Evolutionary conservation across 2,329 filamentous ascomycete species (phyloP).

Genomic region (Helminthosporium solani): DNA sequence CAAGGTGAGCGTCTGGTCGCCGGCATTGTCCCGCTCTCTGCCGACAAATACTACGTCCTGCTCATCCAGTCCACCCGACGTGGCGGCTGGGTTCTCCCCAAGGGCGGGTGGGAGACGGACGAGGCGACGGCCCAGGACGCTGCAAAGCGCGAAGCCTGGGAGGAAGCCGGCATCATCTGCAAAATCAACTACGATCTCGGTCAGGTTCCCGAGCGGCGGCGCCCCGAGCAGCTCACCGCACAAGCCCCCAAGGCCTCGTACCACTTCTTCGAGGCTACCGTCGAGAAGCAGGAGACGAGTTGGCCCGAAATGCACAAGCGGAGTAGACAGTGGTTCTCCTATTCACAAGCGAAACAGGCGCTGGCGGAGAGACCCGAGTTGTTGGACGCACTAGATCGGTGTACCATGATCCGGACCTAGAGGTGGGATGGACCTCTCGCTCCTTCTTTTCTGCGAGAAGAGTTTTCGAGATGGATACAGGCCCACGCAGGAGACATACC

Average conservation of each 20-base stretch:
- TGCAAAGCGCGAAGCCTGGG: conserved; percentile 87
- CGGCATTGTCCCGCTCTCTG: conserved; percentile 85
- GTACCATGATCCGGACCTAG: conserved; percentile 54
- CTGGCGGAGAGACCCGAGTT: conserved; percentile 81
- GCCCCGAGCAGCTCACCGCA: conserved; percentile 52
- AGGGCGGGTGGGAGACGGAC: conserved; percentile 96
- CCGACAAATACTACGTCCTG: conserved; percentile 83
- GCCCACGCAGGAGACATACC: conserved; percentile 10
- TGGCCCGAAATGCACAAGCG: conserved; percentile 97
- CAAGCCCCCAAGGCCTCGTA: conserved; percentile 73
- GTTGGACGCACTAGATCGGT: conserved; percentile 80
- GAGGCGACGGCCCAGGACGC: conserved; percentile 85
- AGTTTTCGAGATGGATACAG: conserved; percentile 2
- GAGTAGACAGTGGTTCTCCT: conserved; percentile 86
- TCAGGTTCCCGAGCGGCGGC: conserved; percentile 78
- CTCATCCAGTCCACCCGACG: conserved; percentile 90
- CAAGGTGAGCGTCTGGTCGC: conserved; percentile 94
- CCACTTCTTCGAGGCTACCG: conserved; percentile 84
- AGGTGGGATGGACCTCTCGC: background rate
- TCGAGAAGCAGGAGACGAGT: conserved; percentile 77
- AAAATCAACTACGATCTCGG: conserved; percentile 83
- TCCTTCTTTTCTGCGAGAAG: background rate
- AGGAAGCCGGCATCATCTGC: conserved; percentile 91
- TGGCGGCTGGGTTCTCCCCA: conserved; percentile 94
- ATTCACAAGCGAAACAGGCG: conserved; percentile 74